Base-by-base conservation (phyloP, 2,329 filamentous ascomycete species). In the Chalaropsis ovoidea region DNA sequence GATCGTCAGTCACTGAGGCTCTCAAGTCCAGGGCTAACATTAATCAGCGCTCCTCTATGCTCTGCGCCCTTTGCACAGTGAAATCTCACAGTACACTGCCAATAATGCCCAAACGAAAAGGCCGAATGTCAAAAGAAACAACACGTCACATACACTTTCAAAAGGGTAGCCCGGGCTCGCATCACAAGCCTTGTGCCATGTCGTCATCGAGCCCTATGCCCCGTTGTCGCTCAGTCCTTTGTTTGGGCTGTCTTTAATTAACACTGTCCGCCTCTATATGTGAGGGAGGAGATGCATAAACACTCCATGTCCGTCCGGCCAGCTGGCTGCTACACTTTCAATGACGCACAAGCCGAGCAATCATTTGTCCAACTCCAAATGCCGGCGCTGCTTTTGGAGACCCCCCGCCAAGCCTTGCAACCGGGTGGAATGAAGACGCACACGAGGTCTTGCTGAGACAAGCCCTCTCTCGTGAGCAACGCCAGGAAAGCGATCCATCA, bases 181-280 rank as follows among this genome's bases (percentile, higher is more conserved):
- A 19, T 49, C 45, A 49, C 45, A 49, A 49, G 27, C 54, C 54
- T 19, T 58, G 54, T 31, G 27, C 54, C 22, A 49, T 49, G 45
- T 49, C 45, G 45, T 49, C 45, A 49, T 49, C 45, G 19, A 49
- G 45, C n/a, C 19, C 45, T 49, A 49, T 49, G 45, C 45, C 45
- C 22, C 45, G 8, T 49, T 19, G 17, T 49, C 17, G 17, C 45
- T 31, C 31, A 31, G 31, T 31, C 31, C 31, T 31, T 31, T 31
- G 6, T 31, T 31, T 31, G 6, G 31, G 31, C 31, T 31, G 31
- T 31, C 31, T 31, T 31, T 31, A 49, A n/a, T 22, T 49, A 49
- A 49, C 45, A 49, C 45, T 49, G 45, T 17, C 45, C 45, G n/a
- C 22, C 31, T 3, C 31, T 49, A 22, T 49, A 49, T 19, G n/a